Evolutionary conservation across 805 yeast species (phyloP), one percentile per base, ranked within the genome.

Genomic region (Metschnikowia gruessii): DNA sequence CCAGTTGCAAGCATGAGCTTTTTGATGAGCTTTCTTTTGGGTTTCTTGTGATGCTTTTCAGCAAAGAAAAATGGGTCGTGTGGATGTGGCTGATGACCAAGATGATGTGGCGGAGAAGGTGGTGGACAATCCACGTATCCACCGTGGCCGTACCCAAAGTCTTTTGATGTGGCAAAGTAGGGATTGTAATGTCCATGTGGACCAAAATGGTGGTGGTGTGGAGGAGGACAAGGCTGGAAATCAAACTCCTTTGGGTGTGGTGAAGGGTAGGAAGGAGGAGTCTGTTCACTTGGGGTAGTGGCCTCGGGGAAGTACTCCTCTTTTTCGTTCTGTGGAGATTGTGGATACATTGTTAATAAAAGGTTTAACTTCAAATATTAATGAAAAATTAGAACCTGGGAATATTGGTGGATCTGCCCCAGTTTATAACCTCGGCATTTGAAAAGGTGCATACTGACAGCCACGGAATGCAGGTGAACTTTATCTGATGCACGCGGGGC

Each of bases 51-150:
- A 33, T 35, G 45, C 9, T 19, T 18, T 11, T n/a, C 19, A 24
- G 42, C 52, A 29, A 8, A 19, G 40, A 36, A 51, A 29, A 51
- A 51, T 4, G 54, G 54, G 22, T 49, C 54, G 17, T 32, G n/a
- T 10, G 49, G 47, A 8, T 24, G 46, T 2, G 29, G 24, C 21
- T 11, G 19, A 7, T n/a, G 19, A 2, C 35, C 46, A 10, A 22
- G 18, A 24, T 28, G 43, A 6, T 36, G 40, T 26, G 43, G 41
- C 7, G 24, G 24, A 21, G 24, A 7, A 15, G 50, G 51, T 22
- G 53, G 51, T 15, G 51, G 53, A 3, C 48, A 47, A 12, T 35
- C 47, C 22, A 21, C 12, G 31, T 11, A 33, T 4, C 42, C 30
- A 10, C 37, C 29, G 12, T 15, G 28, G n/a, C 16, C 31, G 13